Evolutionary conservation across 169 alveolate species (phyloP).

Genomic region (Plasmodium yoelii): DNA sequence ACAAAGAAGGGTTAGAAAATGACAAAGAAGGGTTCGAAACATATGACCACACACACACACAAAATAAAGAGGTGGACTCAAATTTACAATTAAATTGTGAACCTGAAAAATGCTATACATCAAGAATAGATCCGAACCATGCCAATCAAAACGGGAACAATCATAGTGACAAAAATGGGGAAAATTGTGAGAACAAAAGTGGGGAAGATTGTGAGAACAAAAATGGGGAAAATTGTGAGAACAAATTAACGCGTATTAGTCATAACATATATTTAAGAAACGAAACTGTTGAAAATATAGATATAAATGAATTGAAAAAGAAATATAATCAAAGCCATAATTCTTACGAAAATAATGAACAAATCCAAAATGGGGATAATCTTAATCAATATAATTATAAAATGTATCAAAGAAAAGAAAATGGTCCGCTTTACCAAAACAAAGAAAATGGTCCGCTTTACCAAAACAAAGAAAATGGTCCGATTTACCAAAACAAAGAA

Average conservation of each 20-base stretch:
- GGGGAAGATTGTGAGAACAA: neutral
- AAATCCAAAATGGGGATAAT: neutral
- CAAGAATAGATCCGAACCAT: neutral
- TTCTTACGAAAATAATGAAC: slow-evolving; percentile 7
- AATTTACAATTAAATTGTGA: too few species aligned
- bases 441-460: too few species aligned
- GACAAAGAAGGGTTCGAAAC: too few species aligned
- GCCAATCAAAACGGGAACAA: neutral
- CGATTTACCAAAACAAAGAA: neutral
- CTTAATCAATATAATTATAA: neutral
- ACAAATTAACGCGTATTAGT: slow-evolving; percentile 26
- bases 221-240: neutral
- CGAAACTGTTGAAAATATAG: slow-evolving; percentile 56
- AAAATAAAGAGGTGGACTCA: too few species aligned
- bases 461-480: neutral
- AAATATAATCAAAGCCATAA: neutral
- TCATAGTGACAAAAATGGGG: neutral
- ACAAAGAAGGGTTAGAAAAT: too few species aligned
- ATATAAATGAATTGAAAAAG: slow-evolving; percentile 11
- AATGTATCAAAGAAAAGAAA: too few species aligned
- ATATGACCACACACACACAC: too few species aligned
- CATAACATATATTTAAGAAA: slow-evolving; percentile 62
- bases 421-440: too few species aligned
- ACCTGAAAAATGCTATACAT: too few species aligned
- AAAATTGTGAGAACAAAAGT: neutral